Evolutionary conservation across 768 basidiomycete genomes (phyloP).

Genomic region (Hericium coralloides): DNA sequence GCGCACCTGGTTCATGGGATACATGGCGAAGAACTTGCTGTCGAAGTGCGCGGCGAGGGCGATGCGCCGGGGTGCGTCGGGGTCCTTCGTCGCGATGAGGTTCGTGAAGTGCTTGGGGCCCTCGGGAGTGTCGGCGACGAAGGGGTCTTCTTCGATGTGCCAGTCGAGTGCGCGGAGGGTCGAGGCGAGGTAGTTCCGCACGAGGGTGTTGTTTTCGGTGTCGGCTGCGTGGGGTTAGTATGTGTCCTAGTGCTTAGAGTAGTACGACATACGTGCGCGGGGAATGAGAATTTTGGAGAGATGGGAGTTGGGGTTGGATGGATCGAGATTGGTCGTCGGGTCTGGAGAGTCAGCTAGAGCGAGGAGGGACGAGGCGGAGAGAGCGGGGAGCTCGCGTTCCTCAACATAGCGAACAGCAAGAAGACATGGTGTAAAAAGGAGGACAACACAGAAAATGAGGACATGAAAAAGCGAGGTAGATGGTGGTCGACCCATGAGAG

Average conservation of each 20-base stretch:
- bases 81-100: slow-evolving; percentile 92
- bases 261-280: slow-evolving; percentile 48
- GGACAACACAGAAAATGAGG: neutral
- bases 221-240: slow-evolving; percentile 35
- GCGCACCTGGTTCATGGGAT: slow-evolving; percentile 67
- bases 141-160: slow-evolving; percentile 82
- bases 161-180: slow-evolving; percentile 68
- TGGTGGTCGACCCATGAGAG: too few species aligned
- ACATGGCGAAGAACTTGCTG: slow-evolving; percentile 74
- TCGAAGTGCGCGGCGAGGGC: slow-evolving; percentile 92
- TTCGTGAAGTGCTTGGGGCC: slow-evolving; percentile 79
- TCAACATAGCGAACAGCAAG: slow-evolving; percentile 22
- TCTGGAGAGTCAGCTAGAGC: slow-evolving; percentile 48
- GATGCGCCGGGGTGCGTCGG: slow-evolving; percentile 69
- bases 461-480: neutral
- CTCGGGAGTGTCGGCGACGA: slow-evolving; percentile 72
- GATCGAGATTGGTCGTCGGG: slow-evolving; percentile 61
- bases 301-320: slow-evolving; percentile 56
- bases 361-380: slow-evolving; percentile 44
- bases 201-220: slow-evolving; percentile 70
- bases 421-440: neutral
- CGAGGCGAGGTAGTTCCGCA: slow-evolving; percentile 73
- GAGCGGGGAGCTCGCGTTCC: slow-evolving; percentile 28
- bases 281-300: slow-evolving; percentile 83
- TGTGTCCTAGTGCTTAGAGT: slow-evolving; percentile 6